These are phyloP conservation scores for Phylloporus sp. DNA, from an alignment of 768 basidiomycete genomes.

Conservation along the genomic window DNA sequence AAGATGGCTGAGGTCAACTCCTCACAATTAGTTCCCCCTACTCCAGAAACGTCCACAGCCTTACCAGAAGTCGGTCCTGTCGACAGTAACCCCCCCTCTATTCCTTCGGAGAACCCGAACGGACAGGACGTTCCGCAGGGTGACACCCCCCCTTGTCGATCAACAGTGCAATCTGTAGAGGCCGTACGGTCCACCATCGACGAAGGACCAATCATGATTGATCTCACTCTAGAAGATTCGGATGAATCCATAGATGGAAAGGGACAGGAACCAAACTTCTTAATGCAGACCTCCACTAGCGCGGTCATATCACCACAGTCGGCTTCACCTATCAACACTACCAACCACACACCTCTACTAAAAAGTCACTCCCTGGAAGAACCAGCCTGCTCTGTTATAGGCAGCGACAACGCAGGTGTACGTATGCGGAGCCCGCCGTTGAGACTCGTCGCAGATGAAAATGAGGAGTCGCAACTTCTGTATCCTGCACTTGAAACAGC, in stretches of 20 bases:
- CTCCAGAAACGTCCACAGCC: background rate
- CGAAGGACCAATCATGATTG: slow-evolving; percentile 23
- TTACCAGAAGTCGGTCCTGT: background rate
- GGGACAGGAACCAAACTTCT: slow-evolving; percentile 6
- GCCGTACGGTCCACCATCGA: background rate
- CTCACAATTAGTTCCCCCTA: background rate
- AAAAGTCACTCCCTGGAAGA: slow-evolving; percentile 23
- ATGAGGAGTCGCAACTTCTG: slow-evolving; percentile 7
- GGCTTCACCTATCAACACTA: slow-evolving; percentile 6
- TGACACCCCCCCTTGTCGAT: background rate
- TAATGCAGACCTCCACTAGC: slow-evolving; percentile 2
- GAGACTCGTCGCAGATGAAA: slow-evolving; percentile 7
- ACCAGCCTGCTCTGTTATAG: background rate
- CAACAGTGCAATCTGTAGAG: background rate
- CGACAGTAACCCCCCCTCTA: background rate
- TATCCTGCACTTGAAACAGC: slow-evolving; percentile 2
- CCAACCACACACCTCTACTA: slow-evolving; percentile 17
- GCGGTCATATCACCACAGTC: slow-evolving; percentile 6
- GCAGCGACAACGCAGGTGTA: slow-evolving; percentile 13
- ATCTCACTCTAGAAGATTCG: slow-evolving; percentile 24
- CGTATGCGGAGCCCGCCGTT: slow-evolving; percentile 20
- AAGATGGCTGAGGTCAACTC: background rate
- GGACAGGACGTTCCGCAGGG: background rate
- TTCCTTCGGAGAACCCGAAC: background rate
- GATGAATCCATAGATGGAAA: slow-evolving; percentile 17